Base-by-base conservation (phyloP, 2,329 filamentous ascomycete genomes). In the Ophiostoma perfectum region DNA sequence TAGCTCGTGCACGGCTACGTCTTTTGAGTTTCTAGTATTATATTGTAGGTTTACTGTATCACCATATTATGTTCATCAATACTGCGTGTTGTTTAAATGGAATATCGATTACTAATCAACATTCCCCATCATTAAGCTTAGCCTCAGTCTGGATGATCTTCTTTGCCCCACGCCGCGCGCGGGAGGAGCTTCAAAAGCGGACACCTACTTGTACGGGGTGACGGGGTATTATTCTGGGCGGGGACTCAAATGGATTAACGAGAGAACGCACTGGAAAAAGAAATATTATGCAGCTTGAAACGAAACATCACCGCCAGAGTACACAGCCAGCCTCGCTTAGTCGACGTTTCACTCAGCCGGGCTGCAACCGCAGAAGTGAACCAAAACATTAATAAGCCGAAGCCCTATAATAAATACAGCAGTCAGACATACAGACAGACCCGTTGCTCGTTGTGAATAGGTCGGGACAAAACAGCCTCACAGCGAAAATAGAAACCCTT, bases 291-390 rank as follows among this genome's bases (percentile, higher is more conserved):
- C 49, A 55, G 49, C 47, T 16, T n/a, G 47, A 49, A 14, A 49
- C 8, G 16, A 45, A 45, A 45, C 7, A 27, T 7, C 12, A 11
- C 9, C 6, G 9, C 27, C 18, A 6, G 49, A 55, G 49, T 27
- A 55, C 49, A 55, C 49, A 55, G 49, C 49, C 49, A 55, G 49
- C 49, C n/a, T 55, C 49, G n/a, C n/a, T 55, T 27, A 55, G n/a
- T 55, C 49, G 49, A 55, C 49, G 11, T 27, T 27, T 55, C 3
- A 55, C n/a, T 12, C 11, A 44, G 42, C 3, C 42, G 42, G 42
- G 11, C 42, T 44, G 6, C 7, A 44, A 44, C 42, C 7, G 42
- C 42, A 44, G 27, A 27, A 44, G 42, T 7, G 42, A 44, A 6
- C 3, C 6, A 12, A 2, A 8, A 44, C 11, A 44, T 44, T 44